These are phyloP conservation scores for Blastomyces percursus DNA, from an alignment of 2,329 filamentous ascomycete genomes.

Conservation along the genomic window DNA sequence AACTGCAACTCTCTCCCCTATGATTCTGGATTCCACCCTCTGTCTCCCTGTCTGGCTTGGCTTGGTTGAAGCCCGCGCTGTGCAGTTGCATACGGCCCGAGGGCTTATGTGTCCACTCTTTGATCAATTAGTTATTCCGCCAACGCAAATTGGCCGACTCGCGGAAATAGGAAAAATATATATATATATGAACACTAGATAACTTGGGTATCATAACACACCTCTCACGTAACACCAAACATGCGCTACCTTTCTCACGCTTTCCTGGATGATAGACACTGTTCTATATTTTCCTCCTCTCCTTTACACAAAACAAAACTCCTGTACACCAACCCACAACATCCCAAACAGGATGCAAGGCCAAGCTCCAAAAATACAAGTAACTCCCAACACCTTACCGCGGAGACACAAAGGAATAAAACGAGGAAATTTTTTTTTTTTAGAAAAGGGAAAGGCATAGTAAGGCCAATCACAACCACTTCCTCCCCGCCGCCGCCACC, in stretches of 20 bases:
- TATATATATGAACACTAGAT: neutral
- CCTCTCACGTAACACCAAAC: neutral
- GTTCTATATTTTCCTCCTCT: neutral
- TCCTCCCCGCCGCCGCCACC: conserved; percentile 80
- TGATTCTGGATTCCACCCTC: neutral
- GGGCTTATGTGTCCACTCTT: neutral
- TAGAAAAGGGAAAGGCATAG: neutral
- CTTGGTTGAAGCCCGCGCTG: neutral
- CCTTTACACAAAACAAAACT: neutral
- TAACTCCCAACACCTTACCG: no score
- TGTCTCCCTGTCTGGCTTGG: neutral
- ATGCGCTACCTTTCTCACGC: neutral
- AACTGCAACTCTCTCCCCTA: neutral
- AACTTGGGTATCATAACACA: neutral
- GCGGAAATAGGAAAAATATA: neutral
- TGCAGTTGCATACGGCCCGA: neutral
- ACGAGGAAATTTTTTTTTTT: no score
- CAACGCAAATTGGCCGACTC: neutral
- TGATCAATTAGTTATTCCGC: neutral
- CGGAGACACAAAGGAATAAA: neutral
- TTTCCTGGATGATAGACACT: neutral
- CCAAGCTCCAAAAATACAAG: neutral
- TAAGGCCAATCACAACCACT: conserved; percentile 56
- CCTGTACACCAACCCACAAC: neutral
- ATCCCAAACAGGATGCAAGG: neutral